Evolutionary conservation across 305 asterid genomes (phyloP).

Genomic region (Solanum hybrid): DNA sequence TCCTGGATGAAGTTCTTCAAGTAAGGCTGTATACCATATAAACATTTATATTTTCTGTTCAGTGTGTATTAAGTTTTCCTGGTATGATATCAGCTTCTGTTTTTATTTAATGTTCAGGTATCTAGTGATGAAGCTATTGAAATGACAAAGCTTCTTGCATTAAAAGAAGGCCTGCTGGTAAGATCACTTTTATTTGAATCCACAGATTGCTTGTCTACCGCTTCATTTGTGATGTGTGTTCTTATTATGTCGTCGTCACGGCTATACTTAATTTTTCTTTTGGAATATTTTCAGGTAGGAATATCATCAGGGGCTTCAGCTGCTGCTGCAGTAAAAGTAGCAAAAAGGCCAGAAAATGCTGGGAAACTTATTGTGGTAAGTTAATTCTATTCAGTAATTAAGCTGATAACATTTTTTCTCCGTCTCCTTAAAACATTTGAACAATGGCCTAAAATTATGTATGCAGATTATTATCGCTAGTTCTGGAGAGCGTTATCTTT

Average conservation of each 20-base stretch:
- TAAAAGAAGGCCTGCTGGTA: slow-evolving; percentile 44
- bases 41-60: not conserved
- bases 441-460: not conserved
- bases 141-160: slow-evolving; percentile 28
- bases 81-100: not conserved
- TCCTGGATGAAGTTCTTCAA: slow-evolving; percentile 28
- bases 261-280: not conserved
- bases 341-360: slow-evolving; percentile 26
- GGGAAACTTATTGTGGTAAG: slow-evolving; percentile 37
- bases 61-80: too few species aligned
- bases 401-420: not conserved
- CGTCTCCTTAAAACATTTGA: not conserved
- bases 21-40: slow-evolving; percentile 9
- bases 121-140: slow-evolving; percentile 35
- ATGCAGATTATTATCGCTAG: slow-evolving; percentile 26
- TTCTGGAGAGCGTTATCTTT: slow-evolving; percentile 34
- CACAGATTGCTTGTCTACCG: not conserved
- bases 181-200: not conserved
- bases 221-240: not conserved
- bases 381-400: not conserved
- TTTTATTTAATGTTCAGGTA: slow-evolving; percentile 8
- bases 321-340: slow-evolving; percentile 26
- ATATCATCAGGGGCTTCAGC: slow-evolving; percentile 40
- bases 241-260: not conserved
- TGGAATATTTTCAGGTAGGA: slow-evolving; percentile 24